Evolutionary conservation across 805 yeast species (phyloP).

Genomic region (Dipodascopsis uninucleata): DNA sequence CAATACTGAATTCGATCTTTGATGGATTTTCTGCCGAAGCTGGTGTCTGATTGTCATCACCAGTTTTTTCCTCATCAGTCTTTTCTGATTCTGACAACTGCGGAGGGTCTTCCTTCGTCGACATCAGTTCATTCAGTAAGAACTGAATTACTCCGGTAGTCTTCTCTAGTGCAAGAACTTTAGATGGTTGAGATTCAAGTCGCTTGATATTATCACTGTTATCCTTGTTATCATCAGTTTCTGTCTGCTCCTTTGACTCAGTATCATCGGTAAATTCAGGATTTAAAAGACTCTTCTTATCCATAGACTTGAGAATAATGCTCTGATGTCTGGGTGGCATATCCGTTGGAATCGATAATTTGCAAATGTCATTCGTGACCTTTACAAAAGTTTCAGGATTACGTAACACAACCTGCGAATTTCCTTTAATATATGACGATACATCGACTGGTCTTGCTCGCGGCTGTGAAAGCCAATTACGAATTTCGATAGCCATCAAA

Average conservation of each 20-base stretch:
- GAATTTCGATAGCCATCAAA: conserved; percentile 51
- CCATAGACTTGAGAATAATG: conserved; percentile 14
- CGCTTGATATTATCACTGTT: conserved; percentile 34
- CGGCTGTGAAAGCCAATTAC: conserved; percentile 38
- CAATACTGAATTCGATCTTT: conserved; percentile 26
- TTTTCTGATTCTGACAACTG: conserved; percentile 2
- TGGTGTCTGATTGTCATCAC: conserved; percentile 20
- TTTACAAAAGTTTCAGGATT: conserved; percentile 50
- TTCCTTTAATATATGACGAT: conserved; percentile 34
- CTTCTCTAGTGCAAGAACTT: conserved; percentile 17
- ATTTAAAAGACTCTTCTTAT: neutral
- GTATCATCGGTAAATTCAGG: conserved; percentile 8
- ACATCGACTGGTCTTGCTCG: conserved; percentile 35
- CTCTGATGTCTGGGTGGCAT: conserved; percentile 13
- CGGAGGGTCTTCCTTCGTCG: conserved; percentile 35
- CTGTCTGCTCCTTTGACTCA: neutral
- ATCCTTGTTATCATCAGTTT: conserved; percentile 13
- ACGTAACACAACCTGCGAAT: conserved; percentile 36
- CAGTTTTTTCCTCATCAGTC: neutral
- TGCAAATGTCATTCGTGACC: conserved; percentile 34
- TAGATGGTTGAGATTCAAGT: conserved; percentile 23
- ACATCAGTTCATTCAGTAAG: conserved; percentile 63
- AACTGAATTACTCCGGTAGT: conserved; percentile 60
- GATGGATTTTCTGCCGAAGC: conserved; percentile 7
- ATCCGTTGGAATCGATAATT: conserved; percentile 7